Evolutionary conservation across 2,329 filamentous ascomycete species (phyloP), one percentile per base, ranked within the genome.

Genomic region (Fusarium chlamydosporum): DNA sequence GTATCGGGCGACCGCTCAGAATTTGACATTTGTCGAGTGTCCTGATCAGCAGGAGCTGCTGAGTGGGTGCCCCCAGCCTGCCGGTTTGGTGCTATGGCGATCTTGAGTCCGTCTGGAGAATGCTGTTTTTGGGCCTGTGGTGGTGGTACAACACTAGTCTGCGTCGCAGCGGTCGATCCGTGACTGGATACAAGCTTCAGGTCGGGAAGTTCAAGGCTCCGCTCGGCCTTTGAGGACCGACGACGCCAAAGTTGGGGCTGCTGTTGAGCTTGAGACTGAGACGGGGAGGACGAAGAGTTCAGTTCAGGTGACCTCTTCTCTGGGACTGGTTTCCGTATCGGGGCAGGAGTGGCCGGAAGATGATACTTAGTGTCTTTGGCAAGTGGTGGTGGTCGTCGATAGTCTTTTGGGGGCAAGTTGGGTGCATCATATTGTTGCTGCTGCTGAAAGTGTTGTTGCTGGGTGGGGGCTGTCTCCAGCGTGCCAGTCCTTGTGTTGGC

Each of bases 151-250:
- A 56, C 50, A 26, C 27, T 37, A 40, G 68, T 45, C 40, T 73
- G 71, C 23, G 72, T 71, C 37, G 79, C 77, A 18, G 81, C 81
- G 6, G 85, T 86, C 20, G 84, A 86, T 37, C 84, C 84, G 76
- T 86, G 80, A 57, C 83, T 86, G 40, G 77, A 72, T 48, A 81
- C 73, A 55, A 88, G 77, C 61, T 83, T 84, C 51, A 88, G 80
- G 58, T 83, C 81, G 10, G 84, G 76, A 6, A 87, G 79, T 46
- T 83, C 80, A 34, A 84, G 74, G 63, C 76, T 81, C 53, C 79
- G 79, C 55, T 86, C 83, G 56, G 79, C 79, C 73, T 84, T 87
- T 27, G 82, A 76, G 15, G 84, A 85, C 45, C 86, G 82, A 53
- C 86, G 80, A 58, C 82, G 81, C 85, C 85, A 87, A 45, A 82